Percentiles rank a stretch among this genome's conserved stretches.
Conservation (phyloP, 106 monocot species). For the Amphibolis antarctica region DNA sequence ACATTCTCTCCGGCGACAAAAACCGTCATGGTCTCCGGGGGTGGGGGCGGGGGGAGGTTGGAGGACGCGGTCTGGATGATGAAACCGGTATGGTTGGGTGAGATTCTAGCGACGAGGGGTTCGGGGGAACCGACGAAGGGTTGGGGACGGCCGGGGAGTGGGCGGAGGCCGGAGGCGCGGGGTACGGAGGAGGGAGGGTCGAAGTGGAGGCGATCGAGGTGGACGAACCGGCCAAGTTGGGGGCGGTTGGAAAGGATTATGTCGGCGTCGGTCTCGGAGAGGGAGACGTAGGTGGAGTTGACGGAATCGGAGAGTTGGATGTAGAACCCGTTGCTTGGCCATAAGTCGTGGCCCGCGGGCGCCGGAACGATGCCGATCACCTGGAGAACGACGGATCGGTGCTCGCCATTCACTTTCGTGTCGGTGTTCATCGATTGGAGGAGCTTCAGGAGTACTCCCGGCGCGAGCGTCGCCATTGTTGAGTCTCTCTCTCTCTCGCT, state of each 20-base stretch:
- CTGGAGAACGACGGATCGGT: slow-evolving; percentile 76
- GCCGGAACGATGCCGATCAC: slow-evolving; percentile 75
- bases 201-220: slow-evolving; percentile 54
- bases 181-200: slow-evolving; percentile 48
- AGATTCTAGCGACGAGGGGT: slow-evolving; percentile 7
- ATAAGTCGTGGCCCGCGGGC: slow-evolving; percentile 41
- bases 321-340: slow-evolving; percentile 63
- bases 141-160: slow-evolving; percentile 29
- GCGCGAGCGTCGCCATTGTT: slow-evolving; percentile 59
- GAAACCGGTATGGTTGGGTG: slow-evolving; percentile 30
- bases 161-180: slow-evolving; percentile 43
- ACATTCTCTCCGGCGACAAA: slow-evolving; percentile 34
- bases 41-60: slow-evolving; percentile 13
- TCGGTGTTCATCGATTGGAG: slow-evolving; percentile 86
- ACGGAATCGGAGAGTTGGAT: slow-evolving; percentile 87
- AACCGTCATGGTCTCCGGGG: slow-evolving; percentile 15
- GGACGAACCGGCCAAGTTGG: slow-evolving; percentile 76
- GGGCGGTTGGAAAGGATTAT: slow-evolving; percentile 42
- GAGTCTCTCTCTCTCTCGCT: too few species aligned
- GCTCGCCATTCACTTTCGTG: slow-evolving; percentile 40
- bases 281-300: slow-evolving; percentile 87
- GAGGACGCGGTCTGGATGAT: slow-evolving; percentile 59
- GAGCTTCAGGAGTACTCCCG: slow-evolving; percentile 83
- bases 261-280: slow-evolving; percentile 40
- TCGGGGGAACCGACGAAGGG: slow-evolving; percentile 29